Conservation (phyloP, 208 protist species). For the Herpetomonas tarakana region DNA sequence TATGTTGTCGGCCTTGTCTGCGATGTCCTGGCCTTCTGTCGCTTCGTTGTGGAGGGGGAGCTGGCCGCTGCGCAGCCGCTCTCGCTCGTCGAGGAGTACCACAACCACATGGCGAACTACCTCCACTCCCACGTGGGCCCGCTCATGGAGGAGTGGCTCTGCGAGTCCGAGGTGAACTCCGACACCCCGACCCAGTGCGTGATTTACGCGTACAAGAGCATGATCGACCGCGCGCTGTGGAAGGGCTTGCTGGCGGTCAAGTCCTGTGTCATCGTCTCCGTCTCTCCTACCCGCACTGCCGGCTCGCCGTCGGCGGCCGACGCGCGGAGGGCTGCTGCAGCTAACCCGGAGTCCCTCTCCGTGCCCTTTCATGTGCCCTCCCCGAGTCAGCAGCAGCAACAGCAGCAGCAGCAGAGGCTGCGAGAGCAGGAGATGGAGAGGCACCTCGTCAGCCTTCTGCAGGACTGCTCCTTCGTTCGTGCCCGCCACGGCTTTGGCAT, state of each 20-base stretch:
- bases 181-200: constrained; percentile 79
- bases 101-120: constrained; percentile 26
- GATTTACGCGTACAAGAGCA: constrained; percentile 48
- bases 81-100: constrained; percentile 19
- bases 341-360: no score
- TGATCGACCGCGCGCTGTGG: constrained; percentile 50
- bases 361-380: no score
- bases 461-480: constrained; percentile 63
- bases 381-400: not conserved
- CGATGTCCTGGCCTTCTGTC: constrained; percentile 52
- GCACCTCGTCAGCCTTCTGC: constrained; percentile 33
- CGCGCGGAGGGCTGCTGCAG: no score
- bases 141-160: constrained; percentile 45
- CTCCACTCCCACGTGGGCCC: constrained; percentile 26
- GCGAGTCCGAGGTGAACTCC: constrained; percentile 48
- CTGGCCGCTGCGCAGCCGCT: constrained; percentile 6
- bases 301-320: no score
- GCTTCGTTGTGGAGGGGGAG: constrained; percentile 22
- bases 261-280: no score
- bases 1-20: constrained; percentile 59
- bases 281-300: no score
- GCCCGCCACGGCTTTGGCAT: constrained; percentile 81
- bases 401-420: not conserved
- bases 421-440: not conserved
- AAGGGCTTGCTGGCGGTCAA: constrained; percentile 14